Base-by-base conservation (phyloP, 768 basidiomycete species). In the Suillus subluteus region DNA sequence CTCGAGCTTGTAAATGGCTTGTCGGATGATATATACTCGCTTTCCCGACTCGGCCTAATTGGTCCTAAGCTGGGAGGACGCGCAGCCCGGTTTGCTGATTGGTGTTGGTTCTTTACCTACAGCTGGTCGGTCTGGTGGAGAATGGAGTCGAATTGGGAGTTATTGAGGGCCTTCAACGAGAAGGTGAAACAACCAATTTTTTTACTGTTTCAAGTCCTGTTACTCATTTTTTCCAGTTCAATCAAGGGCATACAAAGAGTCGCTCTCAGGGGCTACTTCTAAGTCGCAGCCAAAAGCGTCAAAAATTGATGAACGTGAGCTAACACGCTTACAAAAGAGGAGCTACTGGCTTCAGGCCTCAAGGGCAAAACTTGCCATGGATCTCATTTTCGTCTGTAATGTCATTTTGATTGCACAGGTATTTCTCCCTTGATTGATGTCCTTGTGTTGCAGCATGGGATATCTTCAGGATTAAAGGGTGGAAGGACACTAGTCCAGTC, bases 31-130 rank as follows among this genome's bases (percentile, higher is more conserved):
- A 75, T 92, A n/a, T 84, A 85, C 58, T 93, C 92, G n/a, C 86
- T 89, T 70, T 87, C 90, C 15, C 82, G 81, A 66, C 78, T 95
- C 37, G 94, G 93, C 1, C 78, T 95, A 12, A 70, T 95, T 5
- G 87, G 90, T 6, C 84, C 86, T 69, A 83, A 81, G 61, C 78
- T 84, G 1, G 94, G 94, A 21, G 83, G 86, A 61, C 85, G 88
- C 43, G 94, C 92, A 4, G 92, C 82, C 43, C 85, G 87, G 13
- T 87, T 94, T 72, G 87, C 93, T 2, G 88, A 95, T 75, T 94
- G 91, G 91, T 94, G 93, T 74, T 95, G 93, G 94, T 83, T 95
- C 68, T 79, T 91, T 37, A 82, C 89, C 18, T n/a, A 95, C 92
- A 0, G n/a, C 80, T 95, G 38, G 92, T 92, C 15, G 89, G 88